Base-by-base conservation (phyloP, 2,329 filamentous ascomycete species). In the Colletotrichum chlorophyti region DNA sequence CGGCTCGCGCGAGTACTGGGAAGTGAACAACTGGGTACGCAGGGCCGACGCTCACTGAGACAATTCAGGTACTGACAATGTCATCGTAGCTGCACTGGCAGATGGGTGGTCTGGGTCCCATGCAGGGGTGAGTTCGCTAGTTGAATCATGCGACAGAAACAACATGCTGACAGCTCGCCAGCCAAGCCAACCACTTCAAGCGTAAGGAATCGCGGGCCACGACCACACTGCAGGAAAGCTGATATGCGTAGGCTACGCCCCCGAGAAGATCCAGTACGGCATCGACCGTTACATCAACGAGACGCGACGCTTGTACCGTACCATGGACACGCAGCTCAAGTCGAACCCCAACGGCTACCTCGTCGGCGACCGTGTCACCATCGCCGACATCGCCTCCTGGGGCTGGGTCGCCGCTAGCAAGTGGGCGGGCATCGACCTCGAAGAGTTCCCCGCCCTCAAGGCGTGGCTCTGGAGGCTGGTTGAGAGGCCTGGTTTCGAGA, bases 261-360 rank as follows among this genome's bases (percentile, higher is more conserved):
- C 91, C 0, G 89, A 93, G 70, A 86, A 84, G 71, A 94, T 96
- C 66, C 80, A 88, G 68, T 96, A 97, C 70, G 91, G 89, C 62
- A 85, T 96, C 53, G 86, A 91, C 68, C 84, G 93, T 43, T 97
- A 96, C 76, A 78, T 82, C 69, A 95, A 91, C 70, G 93, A 97
- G 76, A 91, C 90, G 0, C 83, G 88, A n/a, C 87, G 93, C 12
- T 80, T 97, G 2, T 96, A 95, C 76, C 80, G 86, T 48, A 88
- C 92, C 17, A 77, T 96, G 58, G 88, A 96, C 68, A 85, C 82
- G 43, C 87, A 93, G 53, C 83, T 97, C 38, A 72, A 76, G 62
- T 79, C 80, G 67, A 81, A 81, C 5, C 69, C 72, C 3, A 83
- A 80, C 0, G 83, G 83, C 11, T 89, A 80, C 69, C 74, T 89